Evolutionary conservation across 2,329 filamentous ascomycete species (phyloP), one percentile per base, ranked within the genome.

Genomic region (Xylariaceae sp.): DNA sequence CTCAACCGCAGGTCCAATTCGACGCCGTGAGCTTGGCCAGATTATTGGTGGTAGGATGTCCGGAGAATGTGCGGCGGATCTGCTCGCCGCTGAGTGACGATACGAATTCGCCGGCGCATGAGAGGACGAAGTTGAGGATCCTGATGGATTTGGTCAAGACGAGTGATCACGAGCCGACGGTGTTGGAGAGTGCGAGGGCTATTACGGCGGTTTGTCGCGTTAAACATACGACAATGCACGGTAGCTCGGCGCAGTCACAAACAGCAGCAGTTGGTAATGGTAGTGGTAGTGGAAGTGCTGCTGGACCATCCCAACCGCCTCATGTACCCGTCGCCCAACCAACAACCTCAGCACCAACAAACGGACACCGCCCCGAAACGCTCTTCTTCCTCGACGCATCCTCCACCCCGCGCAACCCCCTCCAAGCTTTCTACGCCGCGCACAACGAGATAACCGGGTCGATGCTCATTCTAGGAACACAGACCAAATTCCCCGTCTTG

Each of bases 1-100:
- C 71, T 0, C 67, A 76, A 37, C 71, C 73, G 8, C 79, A 82
- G 52, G 72, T 82, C 3, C 80, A 83, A 52, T 82, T 82, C 54
- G 72, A 75, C 6, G 75, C 79, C 16, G 71, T 82, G 19, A 80
- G 78, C 1, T 69, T 85, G 2, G 68, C 74, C 2, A 74, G 81
- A 2, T 65, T 83, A 17, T 71, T 85, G 4, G 66, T 83, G 3
- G 67, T 74, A 35, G 72, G 72, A 37, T 79, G 73, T 40, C 68
- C 73, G 0, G 52, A 64, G 2, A 85, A 83, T 50, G 76, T 79
- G 3, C 61, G 63, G 2, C 66, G 64, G 17, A 56, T 83, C n/a
- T 76, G 74, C 55, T 56, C 63, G 1, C 68, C 70, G 1, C 58
- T 72, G 2, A 62, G 58, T 27, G 55, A 62, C 3, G 68, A 70